Conservation (phyloP, 2,329 filamentous ascomycete genomes). For the Penicillium sp. region DNA sequence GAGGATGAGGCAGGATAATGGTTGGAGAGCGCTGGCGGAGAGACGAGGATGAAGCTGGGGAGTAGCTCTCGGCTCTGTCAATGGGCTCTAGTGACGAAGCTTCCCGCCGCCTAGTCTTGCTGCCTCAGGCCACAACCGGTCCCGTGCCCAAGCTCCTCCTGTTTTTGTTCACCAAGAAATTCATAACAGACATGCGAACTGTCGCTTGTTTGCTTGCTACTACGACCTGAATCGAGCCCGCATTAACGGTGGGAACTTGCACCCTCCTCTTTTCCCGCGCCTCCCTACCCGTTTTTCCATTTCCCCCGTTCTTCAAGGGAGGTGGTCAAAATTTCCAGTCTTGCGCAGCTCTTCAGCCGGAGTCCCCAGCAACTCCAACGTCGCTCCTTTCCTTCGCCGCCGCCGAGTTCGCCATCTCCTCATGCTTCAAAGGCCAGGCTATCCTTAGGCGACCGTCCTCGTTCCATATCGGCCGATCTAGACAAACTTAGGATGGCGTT, state of each 20-base stretch:
- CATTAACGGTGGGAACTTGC: conserved; percentile 1
- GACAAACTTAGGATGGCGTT: conserved; percentile 63
- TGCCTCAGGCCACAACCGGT: conserved; percentile 31
- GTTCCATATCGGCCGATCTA: conserved; percentile 44
- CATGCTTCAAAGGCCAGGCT: conserved; percentile 43
- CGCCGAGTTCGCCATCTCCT: conserved; percentile 40
- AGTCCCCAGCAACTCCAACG: conserved; percentile 49
- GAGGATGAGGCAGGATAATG: background rate
- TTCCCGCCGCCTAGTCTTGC: conserved; percentile 40
- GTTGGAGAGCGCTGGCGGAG: background rate
- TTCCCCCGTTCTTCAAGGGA: conserved; percentile 32
- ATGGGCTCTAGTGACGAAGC: conserved; percentile 45
- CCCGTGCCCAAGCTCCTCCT: conserved; percentile 23
- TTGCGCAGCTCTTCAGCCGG: conserved; percentile 50
- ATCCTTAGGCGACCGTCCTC: conserved; percentile 42
- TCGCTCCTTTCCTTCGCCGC: conserved; percentile 48
- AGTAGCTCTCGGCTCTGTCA: conserved; percentile 24
- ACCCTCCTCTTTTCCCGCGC: conserved; percentile 16
- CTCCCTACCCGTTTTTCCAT: conserved; percentile 17
- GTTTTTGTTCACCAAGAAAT: conserved; percentile 26
- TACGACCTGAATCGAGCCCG: conserved; percentile 7
- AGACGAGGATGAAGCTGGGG: conserved; percentile 32
- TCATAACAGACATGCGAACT: conserved; percentile 4
- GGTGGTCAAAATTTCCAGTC: conserved; percentile 45
- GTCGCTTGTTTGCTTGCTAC: conserved; percentile 2